Evolutionary conservation across 306 rosid species (phyloP), one percentile per base, ranked within the genome.

Genomic region (Cercis canadensis): DNA sequence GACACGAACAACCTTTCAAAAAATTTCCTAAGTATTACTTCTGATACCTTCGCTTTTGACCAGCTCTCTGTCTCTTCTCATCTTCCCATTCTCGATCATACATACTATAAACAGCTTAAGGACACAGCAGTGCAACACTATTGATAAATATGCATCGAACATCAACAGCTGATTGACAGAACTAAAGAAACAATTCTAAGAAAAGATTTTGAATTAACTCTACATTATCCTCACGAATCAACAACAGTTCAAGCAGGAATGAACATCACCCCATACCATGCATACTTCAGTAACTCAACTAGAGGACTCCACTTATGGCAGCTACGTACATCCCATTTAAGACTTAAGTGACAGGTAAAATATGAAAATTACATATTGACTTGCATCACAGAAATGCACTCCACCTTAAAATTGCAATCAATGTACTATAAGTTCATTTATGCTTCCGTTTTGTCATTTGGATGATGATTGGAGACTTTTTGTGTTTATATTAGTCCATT

Each of bases 31-130:
- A 31, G 13, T 32, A 36, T 68, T 85, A 91, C 85, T 94, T 94
- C 59, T 97, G 65, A 76, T 94, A 97, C 84, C 99, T 85, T 66
- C 99, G 86, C 81, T 94, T 94, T 55, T 80, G 99, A 74, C 91
- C 99, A 21, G 83, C 92, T 75, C 99, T 89, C 81, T 82, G 97
- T 77, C 97, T 81, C 86, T 94, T 94, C 80, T 89, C 96, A 17
- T 94, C 97, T 9, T 94, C 99, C 97, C 95, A 94, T 34, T 94
- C 99, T 0, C 96, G 91, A 17, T 92, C 96, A 44, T 89, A 84
- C 78, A 87, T 74, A 53, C 99, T 94, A 73, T 41, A 69, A 24
- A 76, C 54, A 72, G 75, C 73, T 91, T 65, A 89, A 89, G 97
- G 96, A 50, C 59, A 37, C 43, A 37, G 45, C 59, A 53, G 8